Conservation (phyloP, 768 basidiomycete species). For the Pisolithus microcarpus region DNA sequence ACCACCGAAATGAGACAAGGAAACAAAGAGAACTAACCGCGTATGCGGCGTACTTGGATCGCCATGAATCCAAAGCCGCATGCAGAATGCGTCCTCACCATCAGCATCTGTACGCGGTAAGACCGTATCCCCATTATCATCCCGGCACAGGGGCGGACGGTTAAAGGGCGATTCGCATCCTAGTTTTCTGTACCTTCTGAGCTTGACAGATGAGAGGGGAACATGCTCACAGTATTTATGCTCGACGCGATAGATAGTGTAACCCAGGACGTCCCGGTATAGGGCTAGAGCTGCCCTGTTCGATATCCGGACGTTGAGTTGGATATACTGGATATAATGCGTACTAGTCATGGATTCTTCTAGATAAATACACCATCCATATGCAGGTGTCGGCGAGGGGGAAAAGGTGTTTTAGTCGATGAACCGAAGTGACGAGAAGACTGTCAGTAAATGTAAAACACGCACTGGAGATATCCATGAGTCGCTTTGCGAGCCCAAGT, state of each 20-base stretch:
- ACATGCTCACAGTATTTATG: conserved; percentile 20
- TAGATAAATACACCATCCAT: conserved; percentile 6
- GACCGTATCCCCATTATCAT: not conserved
- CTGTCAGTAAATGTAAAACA: not conserved
- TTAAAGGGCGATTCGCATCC: not conserved
- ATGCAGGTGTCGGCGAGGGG: too few relatives aligned
- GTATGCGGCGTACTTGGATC: not conserved
- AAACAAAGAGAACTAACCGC: conserved; percentile 8
- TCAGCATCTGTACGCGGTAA: conserved; percentile 16
- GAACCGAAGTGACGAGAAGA: not conserved
- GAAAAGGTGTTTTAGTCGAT: too few relatives aligned
- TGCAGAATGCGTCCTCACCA: conserved; percentile 19
- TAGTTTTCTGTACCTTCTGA: too few relatives aligned
- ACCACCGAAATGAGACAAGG: not conserved
- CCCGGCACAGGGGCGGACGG: not conserved
- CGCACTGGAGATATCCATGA: conserved; percentile 24
- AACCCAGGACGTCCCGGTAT: conserved; percentile 20
- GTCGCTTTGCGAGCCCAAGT: conserved; percentile 19
- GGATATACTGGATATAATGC: conserved; percentile 13
- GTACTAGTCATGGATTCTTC: conserved; percentile 20
- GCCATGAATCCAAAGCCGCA: conserved; percentile 13
- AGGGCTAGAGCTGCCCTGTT: conserved; percentile 19
- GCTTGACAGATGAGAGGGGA: not conserved
- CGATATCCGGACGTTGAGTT: conserved; percentile 25
- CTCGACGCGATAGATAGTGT: conserved; percentile 9